phyloP scores from a whole-genome alignment of 2,329 filamentous ascomycete genomes.

The Aspergillus ruber region DNA sequence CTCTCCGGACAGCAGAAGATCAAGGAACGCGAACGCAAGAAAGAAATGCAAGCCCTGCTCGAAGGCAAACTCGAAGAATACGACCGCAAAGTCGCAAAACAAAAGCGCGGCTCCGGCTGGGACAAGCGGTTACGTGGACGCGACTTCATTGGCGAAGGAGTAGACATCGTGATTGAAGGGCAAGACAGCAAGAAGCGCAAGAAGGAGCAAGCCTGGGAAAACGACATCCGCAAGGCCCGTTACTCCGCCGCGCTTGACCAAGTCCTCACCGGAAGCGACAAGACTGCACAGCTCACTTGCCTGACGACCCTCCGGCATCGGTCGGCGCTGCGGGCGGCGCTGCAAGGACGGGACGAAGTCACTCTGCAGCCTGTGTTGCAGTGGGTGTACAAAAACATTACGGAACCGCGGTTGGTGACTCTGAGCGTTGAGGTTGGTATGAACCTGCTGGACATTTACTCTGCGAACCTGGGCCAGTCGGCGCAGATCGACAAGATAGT shows the following conservation, averaged over 20 bases:
- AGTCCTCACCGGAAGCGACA: slow-evolving; percentile 58
- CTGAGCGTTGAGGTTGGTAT: slow-evolving; percentile 79
- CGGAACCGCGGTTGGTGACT: slow-evolving; percentile 72
- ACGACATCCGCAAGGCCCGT: slow-evolving; percentile 67
- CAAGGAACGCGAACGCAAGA: slow-evolving; percentile 67
- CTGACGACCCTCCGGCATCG: slow-evolving; percentile 81
- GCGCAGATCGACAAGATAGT: slow-evolving; percentile 66
- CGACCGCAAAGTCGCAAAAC: slow-evolving; percentile 64
- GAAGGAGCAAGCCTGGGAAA: slow-evolving; percentile 71
- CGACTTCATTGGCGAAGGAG: slow-evolving; percentile 76
- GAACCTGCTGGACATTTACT: slow-evolving; percentile 79
- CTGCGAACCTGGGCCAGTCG: slow-evolving; percentile 68
- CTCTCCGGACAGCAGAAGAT: slow-evolving; percentile 75
- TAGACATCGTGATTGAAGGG: slow-evolving; percentile 79
- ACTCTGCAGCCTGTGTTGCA: slow-evolving; percentile 73
- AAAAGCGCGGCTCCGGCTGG: slow-evolving; percentile 58
- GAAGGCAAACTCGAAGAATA: slow-evolving; percentile 71
- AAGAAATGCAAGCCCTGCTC: slow-evolving; percentile 76
- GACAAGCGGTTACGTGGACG: slow-evolving; percentile 61
- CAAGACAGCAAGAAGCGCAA: slow-evolving; percentile 55
- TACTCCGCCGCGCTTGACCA: slow-evolving; percentile 74
- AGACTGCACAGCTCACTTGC: slow-evolving; percentile 64
- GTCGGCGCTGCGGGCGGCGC: slow-evolving; percentile 71
- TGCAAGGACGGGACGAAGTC: slow-evolving; percentile 73
- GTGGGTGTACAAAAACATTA: slow-evolving; percentile 76